These are phyloP conservation scores for Penicillium sp. DNA, from an alignment of 2,329 filamentous ascomycete species.

Conservation along the genomic window DNA sequence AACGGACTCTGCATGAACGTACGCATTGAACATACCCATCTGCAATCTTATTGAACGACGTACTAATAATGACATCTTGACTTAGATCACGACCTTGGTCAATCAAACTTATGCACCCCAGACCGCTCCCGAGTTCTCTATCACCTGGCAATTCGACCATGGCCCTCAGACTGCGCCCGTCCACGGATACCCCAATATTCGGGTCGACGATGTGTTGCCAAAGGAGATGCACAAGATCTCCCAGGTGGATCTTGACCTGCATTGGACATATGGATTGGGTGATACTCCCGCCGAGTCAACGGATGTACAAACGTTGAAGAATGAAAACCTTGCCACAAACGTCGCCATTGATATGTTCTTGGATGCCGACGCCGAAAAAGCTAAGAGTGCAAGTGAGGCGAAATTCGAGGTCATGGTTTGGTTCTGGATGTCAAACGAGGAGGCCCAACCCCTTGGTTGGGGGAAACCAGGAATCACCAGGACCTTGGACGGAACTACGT, in stretches of 20 bases:
- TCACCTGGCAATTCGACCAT: slow-evolving; percentile 54
- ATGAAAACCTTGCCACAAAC: slow-evolving; percentile 50
- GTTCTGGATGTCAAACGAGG: slow-evolving; percentile 50
- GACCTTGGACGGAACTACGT: slow-evolving; percentile 38
- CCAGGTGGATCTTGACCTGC: slow-evolving; percentile 45
- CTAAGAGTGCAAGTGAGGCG: slow-evolving; percentile 40
- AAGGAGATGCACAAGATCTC: slow-evolving; percentile 40
- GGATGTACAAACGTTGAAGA: slow-evolving; percentile 33
- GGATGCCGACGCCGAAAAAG: slow-evolving; percentile 44
- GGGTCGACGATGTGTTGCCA: slow-evolving; percentile 49
- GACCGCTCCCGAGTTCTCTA: slow-evolving; percentile 50
- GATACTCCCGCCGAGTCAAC: slow-evolving; percentile 40
- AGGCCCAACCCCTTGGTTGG: slow-evolving; percentile 51
- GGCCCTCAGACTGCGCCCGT: slow-evolving; percentile 46
- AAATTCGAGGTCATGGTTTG: slow-evolving; percentile 58
- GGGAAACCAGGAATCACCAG: slow-evolving; percentile 35
- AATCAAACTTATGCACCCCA: slow-evolving; percentile 52
- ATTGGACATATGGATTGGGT: slow-evolving; percentile 52
- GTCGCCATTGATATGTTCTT: slow-evolving; percentile 61
- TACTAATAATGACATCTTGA: neutral
- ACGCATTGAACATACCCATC: slow-evolving; percentile 27
- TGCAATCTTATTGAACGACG: neutral
- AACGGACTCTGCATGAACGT: slow-evolving; percentile 55
- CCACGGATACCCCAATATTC: slow-evolving; percentile 56
- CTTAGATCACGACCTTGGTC: slow-evolving; percentile 49